A percentile compares a stretch with the other conserved stretches of the same genome.
Evolutionary conservation across 2,329 filamentous ascomycete species (phyloP).

Genomic region (Pezizomycotina sp.): DNA sequence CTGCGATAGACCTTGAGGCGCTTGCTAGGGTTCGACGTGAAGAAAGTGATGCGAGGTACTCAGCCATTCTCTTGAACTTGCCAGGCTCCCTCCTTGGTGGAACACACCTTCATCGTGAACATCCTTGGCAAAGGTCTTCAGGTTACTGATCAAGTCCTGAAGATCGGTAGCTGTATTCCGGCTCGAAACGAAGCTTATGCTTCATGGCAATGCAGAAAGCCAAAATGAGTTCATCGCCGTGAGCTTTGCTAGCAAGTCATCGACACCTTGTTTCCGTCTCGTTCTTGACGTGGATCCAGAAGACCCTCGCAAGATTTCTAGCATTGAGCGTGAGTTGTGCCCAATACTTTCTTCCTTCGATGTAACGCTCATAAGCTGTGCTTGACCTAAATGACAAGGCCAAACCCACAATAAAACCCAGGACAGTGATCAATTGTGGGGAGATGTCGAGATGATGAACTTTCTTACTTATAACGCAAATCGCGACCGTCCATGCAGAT

Average conservation of each 20-base stretch:
- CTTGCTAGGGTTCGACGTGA: slow-evolving; percentile 62
- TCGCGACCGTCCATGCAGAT: slow-evolving; percentile 46
- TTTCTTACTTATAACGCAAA: slow-evolving; percentile 41
- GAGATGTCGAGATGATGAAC: slow-evolving; percentile 40
- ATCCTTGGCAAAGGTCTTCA: slow-evolving; percentile 55
- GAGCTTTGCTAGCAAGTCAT: slow-evolving; percentile 54
- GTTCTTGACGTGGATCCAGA: slow-evolving; percentile 64
- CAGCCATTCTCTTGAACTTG: slow-evolving; percentile 46
- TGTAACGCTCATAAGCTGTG: slow-evolving; percentile 59
- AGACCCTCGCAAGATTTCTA: slow-evolving; percentile 46
- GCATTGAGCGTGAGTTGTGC: slow-evolving; percentile 39
- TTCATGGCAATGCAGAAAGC: slow-evolving; percentile 65
- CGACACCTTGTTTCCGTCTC: slow-evolving; percentile 42
- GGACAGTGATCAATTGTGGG: slow-evolving; percentile 55
- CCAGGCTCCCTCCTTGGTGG: slow-evolving; percentile 32
- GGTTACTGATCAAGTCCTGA: slow-evolving; percentile 48
- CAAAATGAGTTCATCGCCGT: slow-evolving; percentile 59
- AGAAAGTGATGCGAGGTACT: slow-evolving; percentile 60
- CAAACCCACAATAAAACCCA: slow-evolving; percentile 67
- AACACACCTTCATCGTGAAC: slow-evolving; percentile 29
- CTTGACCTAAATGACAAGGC: slow-evolving; percentile 62
- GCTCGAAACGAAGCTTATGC: slow-evolving; percentile 70
- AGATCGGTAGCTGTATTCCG: slow-evolving; percentile 62
- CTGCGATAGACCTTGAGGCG: slow-evolving; percentile 53
- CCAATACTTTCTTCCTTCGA: slow-evolving; percentile 49